These are phyloP conservation scores for Wickerhamomyces tratensis DNA, from an alignment of 805 yeast genomes.

Conservation along the genomic window DNA sequence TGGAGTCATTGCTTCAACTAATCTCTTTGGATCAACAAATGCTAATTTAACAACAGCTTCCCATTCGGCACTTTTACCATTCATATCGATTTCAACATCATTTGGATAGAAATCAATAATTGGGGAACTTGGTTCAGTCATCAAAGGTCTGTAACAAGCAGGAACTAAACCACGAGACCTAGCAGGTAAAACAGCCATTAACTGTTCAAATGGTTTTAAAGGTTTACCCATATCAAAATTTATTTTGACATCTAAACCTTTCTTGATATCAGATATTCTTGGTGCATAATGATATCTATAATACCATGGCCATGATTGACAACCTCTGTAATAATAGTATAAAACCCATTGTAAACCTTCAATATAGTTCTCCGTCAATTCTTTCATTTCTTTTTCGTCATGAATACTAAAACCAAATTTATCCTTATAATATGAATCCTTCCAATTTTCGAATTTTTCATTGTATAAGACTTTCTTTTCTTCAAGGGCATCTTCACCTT, in stretches of 20 bases:
- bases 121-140: constrained; percentile 82
- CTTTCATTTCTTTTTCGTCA: constrained; percentile 49
- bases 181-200: constrained; percentile 96
- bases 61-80: constrained; percentile 96
- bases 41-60: constrained; percentile 92
- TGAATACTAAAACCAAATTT: constrained; percentile 59
- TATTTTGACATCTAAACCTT: constrained; percentile 59
- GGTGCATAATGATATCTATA: constrained; percentile 89
- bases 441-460: constrained; percentile 72
- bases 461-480: constrained; percentile 56
- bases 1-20: constrained; percentile 66
- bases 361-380: constrained; percentile 68
- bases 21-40: constrained; percentile 78
- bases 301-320: constrained; percentile 96
- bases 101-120: constrained; percentile 85
- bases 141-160: constrained; percentile 60
- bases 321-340: constrained; percentile 81
- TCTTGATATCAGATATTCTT: constrained; percentile 75
- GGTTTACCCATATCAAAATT: constrained; percentile 66
- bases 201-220: constrained; percentile 87
- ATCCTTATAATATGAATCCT: constrained; percentile 73
- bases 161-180: constrained; percentile 81
- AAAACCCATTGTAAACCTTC: constrained; percentile 98
- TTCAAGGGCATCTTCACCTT: constrained; percentile 40
- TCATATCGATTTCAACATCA: constrained; percentile 80